Base-by-base conservation (phyloP, 805 yeast species). In the Myxozyma kluyveri region DNA sequence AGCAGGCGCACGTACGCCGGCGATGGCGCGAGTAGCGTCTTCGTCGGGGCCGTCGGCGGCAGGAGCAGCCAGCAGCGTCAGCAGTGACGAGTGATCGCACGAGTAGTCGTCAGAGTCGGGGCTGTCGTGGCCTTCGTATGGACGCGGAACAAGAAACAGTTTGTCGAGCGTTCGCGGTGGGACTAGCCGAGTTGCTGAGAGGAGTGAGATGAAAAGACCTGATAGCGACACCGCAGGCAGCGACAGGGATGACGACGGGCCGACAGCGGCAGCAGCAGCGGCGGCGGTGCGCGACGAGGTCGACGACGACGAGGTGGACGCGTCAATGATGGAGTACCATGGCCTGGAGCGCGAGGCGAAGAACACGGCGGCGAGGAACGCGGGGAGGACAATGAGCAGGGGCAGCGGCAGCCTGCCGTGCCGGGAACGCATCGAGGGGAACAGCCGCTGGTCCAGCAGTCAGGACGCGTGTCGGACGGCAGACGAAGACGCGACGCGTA, bases 251-350 rank as follows among this genome's bases (percentile, higher is more conserved):
- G 22, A 14, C n/a, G 37, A 18, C 9, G 36, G 14, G 36, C 26
- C 7, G 22, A 37, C 27, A 4, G 33, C 7, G 23, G 19, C 7
- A 7, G 37, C 37, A n/a, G 12, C 12, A 37, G 36, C 33, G 24
- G 45, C 36, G 22, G 45, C 45, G 22, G 45, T 37, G 19, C 37
- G n/a, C 33, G 37, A 18, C 37, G 45, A 27, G 26, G 45, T 3
- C 37, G 45, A 27, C 23, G 45, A n/a, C 33, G 37, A 7, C 37
- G 43, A 40, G 31, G 43, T 32, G n/a, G 26, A 23, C 31, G 31
- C 23, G 43, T 32, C 32, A 21, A 32, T 21, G 17, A 12, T 4
- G 31, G 31, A 40, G 31, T 10, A 23, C 10, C 14, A 21, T n/a
- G 7, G 17, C 31, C 14, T 19, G 29, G 43, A 40, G 26, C 43